phyloP scores from a whole-genome alignment of 2,329 filamentous ascomycete genomes.

The Grosmannia penicillata region DNA sequence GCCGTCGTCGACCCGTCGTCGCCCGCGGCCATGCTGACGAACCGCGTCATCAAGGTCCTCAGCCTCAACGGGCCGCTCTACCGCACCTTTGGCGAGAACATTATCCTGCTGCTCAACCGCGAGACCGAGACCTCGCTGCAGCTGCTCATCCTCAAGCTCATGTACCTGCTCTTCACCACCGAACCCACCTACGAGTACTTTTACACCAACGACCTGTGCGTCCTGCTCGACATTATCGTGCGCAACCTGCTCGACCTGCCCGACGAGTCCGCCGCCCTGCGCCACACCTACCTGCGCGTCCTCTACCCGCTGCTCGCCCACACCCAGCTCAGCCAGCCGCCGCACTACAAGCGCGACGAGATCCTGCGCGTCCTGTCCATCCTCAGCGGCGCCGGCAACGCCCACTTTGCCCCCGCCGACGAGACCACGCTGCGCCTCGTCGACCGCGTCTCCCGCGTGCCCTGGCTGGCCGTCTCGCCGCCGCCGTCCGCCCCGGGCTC shows the following conservation, averaged over 20 bases:
- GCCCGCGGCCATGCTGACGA: conserved; percentile 50
- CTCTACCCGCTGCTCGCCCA: conserved; percentile 81
- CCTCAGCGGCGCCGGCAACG: conserved; percentile 49
- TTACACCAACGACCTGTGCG: conserved; percentile 91
- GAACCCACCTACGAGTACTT: conserved; percentile 91
- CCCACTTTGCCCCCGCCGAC: conserved; percentile 67
- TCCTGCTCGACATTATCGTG: conserved; percentile 89
- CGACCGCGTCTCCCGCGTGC: conserved; percentile 50
- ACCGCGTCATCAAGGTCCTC: conserved; percentile 83
- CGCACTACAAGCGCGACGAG: conserved; percentile 84
- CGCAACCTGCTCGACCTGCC: conserved; percentile 93
- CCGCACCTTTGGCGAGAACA: conserved; percentile 94
- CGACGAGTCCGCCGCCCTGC: conserved; percentile 59
- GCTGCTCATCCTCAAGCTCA: conserved; percentile 85
- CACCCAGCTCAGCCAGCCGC: conserved; percentile 74
- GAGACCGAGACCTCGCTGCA: conserved; percentile 91
- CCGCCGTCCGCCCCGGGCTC: conserved; percentile 6
- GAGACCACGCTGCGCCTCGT: conserved; percentile 68
- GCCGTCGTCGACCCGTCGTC: conserved; percentile 24
- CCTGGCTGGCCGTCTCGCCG: conserved; percentile 43
- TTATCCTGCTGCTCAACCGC: conserved; percentile 86
- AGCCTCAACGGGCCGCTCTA: conserved; percentile 67
- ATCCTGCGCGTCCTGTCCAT: conserved; percentile 62
- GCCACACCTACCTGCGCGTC: conserved; percentile 90
- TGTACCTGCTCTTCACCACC: conserved; percentile 92